A percentile compares a stretch with the other conserved stretches of the same genome.
phyloP scores from a whole-genome alignment of 805 yeast species.

The Sugiyamaella boreocaroliniensis region DNA sequence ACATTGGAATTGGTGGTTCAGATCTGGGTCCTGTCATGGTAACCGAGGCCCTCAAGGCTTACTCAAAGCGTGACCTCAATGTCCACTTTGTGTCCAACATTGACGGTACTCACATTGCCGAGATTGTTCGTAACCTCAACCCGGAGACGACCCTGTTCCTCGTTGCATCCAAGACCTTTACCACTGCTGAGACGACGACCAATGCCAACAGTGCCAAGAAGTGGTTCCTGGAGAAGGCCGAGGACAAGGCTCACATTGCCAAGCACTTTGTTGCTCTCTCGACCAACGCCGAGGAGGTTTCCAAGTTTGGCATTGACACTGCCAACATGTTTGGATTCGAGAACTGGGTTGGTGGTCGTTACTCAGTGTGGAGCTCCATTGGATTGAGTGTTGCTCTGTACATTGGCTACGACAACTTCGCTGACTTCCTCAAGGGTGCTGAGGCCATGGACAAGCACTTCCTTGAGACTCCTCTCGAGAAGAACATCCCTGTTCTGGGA shows the following conservation, averaged over 20 bases:
- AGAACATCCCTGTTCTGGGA: conserved; percentile 89
- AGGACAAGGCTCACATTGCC: conserved; percentile 68
- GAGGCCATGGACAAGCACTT: conserved; percentile 96
- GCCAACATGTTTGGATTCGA: conserved; percentile 98
- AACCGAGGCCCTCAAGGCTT: conserved; percentile 93
- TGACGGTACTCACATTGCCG: conserved; percentile 97
- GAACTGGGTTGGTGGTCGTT: conserved; percentile 99
- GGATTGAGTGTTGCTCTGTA: conserved; percentile 92
- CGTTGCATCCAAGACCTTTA: conserved; percentile 95
- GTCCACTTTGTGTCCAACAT: conserved; percentile 96
- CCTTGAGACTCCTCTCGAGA: conserved; percentile 70
- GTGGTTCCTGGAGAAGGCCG: conserved; percentile 80
- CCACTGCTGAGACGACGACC: conserved; percentile 96
- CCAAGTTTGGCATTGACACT: conserved; percentile 94
- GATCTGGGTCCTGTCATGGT: conserved; percentile 99
- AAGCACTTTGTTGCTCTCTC: conserved; percentile 97
- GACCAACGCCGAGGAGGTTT: conserved; percentile 85
- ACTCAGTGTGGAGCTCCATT: conserved; percentile 99
- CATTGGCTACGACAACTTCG: conserved; percentile 94
- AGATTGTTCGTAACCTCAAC: conserved; percentile 67
- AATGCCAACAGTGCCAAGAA: conserved; percentile 92
- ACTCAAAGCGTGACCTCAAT: conserved; percentile 59
- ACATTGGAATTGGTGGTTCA: conserved; percentile 98
- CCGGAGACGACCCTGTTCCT: conserved; percentile 84
- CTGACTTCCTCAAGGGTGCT: conserved; percentile 89